Base-by-base conservation (phyloP, 805 yeast species). In the Isabelozyma gotoi region DNA sequence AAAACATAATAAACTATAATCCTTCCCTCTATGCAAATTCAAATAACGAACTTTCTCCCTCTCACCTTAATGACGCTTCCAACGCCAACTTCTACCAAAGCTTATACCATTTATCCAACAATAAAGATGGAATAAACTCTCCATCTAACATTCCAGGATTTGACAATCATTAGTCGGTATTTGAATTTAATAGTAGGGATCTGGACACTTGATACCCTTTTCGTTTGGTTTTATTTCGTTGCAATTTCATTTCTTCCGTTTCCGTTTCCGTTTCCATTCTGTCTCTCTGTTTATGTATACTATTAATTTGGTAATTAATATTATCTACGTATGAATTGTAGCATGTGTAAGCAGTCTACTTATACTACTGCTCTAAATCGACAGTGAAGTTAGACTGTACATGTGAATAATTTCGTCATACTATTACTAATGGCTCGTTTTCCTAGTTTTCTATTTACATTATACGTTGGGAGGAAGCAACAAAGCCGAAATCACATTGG, bases 401-500 rank as follows among this genome's bases (percentile, higher is more conserved):
- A n/a, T n/a, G n/a, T n/a, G n/a, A n/a, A n/a, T n/a, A n/a, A n/a
- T n/a, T n/a, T n/a, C n/a, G n/a, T n/a, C n/a, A n/a, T n/a, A n/a
- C n/a, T n/a, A n/a, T n/a, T n/a, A n/a, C n/a, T n/a, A n/a, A n/a
- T n/a, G n/a, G n/a, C n/a, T n/a, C n/a, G n/a, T n/a, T n/a, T n/a
- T n/a, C n/a, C n/a, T n/a, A n/a, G n/a, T n/a, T n/a, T n/a, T n/a
- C n/a, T n/a, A n/a, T n/a, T n/a, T n/a, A n/a, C n/a, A n/a, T n/a
- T 62, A 79, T 48, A 81, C 60, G 48, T 82, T 77, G 3, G 92
- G 87, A 17, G 95, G 88, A 35, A 88, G 66, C 39, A 88, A 66
- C 24, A 88, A 64, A 0, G 87, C 94, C 1, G 82, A 90, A n/a
- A 88, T 81, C 24, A 81, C 82, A 19, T 73, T 68, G 0, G 91